Evolutionary conservation across 2,329 filamentous ascomycete genomes (phyloP).

Genomic region (Ophiostoma sp.): DNA sequence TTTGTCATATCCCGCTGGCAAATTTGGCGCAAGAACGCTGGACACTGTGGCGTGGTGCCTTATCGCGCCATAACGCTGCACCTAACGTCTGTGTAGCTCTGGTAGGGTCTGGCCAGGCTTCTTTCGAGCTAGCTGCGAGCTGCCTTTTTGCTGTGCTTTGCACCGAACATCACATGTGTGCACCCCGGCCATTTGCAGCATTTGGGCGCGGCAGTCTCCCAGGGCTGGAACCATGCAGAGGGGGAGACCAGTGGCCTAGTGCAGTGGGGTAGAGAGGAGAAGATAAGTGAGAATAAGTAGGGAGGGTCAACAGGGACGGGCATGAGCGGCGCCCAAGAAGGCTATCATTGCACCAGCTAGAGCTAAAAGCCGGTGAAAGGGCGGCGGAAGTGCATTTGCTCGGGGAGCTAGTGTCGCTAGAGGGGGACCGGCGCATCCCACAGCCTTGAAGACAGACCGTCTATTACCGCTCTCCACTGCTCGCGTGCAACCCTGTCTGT

Average conservation of each 20-base stretch:
- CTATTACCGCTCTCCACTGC: constrained; percentile 21
- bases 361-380: background rate
- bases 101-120: background rate
- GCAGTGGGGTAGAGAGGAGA: constrained; percentile 7
- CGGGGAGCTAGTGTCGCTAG: constrained; percentile 19
- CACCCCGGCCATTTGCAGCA: background rate
- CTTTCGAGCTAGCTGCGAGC: background rate
- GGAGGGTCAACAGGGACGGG: background rate
- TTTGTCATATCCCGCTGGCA: background rate
- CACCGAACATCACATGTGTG: background rate
- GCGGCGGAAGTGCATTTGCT: background rate
- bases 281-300: background rate
- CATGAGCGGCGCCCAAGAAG: background rate
- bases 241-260: constrained; percentile 13
- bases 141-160: background rate
- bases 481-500: constrained; percentile 22
- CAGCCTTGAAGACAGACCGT: constrained; percentile 9
- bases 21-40: background rate
- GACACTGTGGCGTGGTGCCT: background rate
- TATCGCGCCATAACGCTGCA: background rate
- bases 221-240: background rate
- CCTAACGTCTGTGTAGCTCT: too few species aligned
- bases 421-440: constrained; percentile 15
- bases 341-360: background rate
- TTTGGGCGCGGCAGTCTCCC: background rate